Percentiles rank a stretch among this genome's conserved stretches.
These are phyloP conservation scores for Podila epigama DNA, from an alignment of 192 early-diverging fungal species.

Conservation along the genomic window DNA sequence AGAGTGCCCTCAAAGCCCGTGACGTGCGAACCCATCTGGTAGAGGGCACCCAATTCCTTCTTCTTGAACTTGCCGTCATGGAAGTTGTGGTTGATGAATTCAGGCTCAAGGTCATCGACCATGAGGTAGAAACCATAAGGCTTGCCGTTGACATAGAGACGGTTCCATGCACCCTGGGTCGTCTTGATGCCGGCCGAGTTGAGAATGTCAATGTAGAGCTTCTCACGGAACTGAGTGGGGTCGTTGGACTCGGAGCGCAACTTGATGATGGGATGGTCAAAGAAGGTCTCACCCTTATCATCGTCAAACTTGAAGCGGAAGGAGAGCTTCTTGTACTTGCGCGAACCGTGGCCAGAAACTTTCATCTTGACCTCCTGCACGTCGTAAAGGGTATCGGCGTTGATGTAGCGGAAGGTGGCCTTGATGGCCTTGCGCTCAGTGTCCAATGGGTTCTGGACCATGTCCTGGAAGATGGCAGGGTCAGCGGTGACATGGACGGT, in stretches of 20 bases:
- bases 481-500: constrained; percentile 39
- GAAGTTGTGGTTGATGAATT: constrained; percentile 36
- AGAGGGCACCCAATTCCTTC: constrained; percentile 24
- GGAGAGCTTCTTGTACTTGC: constrained; percentile 48
- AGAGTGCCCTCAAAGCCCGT: constrained; percentile 26
- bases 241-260: constrained; percentile 37
- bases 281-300: constrained; percentile 31
- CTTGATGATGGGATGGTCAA: constrained; percentile 41
- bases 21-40: constrained; percentile 44
- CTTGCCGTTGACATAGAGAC: constrained; percentile 48
- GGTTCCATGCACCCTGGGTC: constrained; percentile 25
- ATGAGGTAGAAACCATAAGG: constrained; percentile 48
- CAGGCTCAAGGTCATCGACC: constrained; percentile 42
- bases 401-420: constrained; percentile 31
- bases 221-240: constrained; percentile 49
- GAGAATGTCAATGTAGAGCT: constrained; percentile 46
- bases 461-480: constrained; percentile 19
- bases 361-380: constrained; percentile 45
- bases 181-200: constrained; percentile 20
- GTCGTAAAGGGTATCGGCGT: constrained; percentile 16
- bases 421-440: constrained; percentile 21
- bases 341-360: constrained; percentile 45
- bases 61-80: constrained; percentile 8
- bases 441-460: constrained; percentile 35
- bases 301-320: constrained; percentile 47